phyloP scores from a whole-genome alignment of 2,329 filamentous ascomycete genomes.

The Trichoderma harzianum region DNA sequence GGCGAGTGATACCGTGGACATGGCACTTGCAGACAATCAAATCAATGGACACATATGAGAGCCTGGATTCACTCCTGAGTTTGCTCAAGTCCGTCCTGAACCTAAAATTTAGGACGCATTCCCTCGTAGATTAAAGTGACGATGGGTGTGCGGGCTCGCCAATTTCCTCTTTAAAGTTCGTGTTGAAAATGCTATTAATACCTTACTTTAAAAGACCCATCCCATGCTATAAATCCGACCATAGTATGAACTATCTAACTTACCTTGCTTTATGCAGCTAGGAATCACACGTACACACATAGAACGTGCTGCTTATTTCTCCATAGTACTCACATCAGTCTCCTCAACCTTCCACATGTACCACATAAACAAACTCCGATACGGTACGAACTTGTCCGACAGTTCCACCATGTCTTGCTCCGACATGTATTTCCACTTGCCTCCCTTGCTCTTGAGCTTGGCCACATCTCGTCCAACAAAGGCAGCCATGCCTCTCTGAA shows the following conservation, averaged over 20 bases:
- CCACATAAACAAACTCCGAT: slow-evolving; percentile 95
- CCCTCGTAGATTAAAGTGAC: not conserved
- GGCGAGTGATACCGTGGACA: not conserved
- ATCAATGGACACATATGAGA: not conserved
- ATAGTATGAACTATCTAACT: not conserved
- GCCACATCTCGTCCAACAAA: slow-evolving; percentile 78
- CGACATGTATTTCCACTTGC: slow-evolving; percentile 98
- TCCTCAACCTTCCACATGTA: slow-evolving; percentile 91
- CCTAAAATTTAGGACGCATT: not conserved
- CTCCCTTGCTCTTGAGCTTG: slow-evolving; percentile 74
- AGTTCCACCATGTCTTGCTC: slow-evolving; percentile 88
- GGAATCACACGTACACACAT: not conserved
- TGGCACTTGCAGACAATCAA: not conserved
- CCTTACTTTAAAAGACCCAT: not conserved
- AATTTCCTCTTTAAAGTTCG: not conserved
- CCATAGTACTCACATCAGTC: slow-evolving; percentile 66
- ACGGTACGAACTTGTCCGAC: slow-evolving; percentile 77
- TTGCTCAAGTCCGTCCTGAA: not conserved
- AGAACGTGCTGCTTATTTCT: slow-evolving; percentile 28
- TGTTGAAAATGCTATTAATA: not conserved
- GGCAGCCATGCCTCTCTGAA: slow-evolving; percentile 91
- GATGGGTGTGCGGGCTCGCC: not conserved
- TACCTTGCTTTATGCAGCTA: not conserved
- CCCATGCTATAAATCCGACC: not conserved
- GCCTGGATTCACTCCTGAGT: not conserved